Conservation (phyloP, 495 filamentous ascomycete species). For the Penicillium odoratum region DNA sequence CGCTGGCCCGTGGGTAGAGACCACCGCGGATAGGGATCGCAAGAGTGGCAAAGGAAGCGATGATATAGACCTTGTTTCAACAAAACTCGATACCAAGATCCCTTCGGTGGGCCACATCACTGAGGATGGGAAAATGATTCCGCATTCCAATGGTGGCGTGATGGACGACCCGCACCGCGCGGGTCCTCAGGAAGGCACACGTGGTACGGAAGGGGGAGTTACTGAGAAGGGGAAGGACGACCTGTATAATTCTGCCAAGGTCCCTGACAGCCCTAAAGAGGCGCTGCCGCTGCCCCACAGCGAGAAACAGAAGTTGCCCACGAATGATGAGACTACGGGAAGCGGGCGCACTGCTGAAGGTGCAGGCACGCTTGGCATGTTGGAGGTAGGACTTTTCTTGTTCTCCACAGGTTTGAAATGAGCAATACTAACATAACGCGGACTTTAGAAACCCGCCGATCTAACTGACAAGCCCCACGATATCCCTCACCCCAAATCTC, state of each 20-base stretch:
- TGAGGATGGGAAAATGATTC: conserved; percentile 66
- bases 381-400: conserved; percentile 60
- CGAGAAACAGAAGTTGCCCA: conserved; percentile 61
- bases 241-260: conserved; percentile 67
- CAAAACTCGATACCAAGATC: conserved; percentile 31
- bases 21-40: conserved; percentile 58
- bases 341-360: conserved; percentile 26
- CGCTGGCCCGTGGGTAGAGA: conserved; percentile 81
- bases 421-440: conserved; percentile 3
- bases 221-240: conserved; percentile 77
- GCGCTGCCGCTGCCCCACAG: conserved; percentile 77
- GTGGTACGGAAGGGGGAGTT: conserved; percentile 83
- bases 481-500: conserved; percentile 70
- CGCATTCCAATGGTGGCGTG: conserved; percentile 78
- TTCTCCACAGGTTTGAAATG: not conserved
- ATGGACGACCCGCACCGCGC: conserved; percentile 81
- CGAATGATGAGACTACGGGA: conserved; percentile 32
- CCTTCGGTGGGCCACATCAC: conserved; percentile 38
- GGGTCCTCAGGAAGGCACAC: conserved; percentile 78
- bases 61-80: conserved; percentile 12
- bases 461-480: conserved; percentile 80
- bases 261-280: conserved; percentile 79
- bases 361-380: conserved; percentile 50
- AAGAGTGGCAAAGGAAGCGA: conserved; percentile 47
- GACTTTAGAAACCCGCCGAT: conserved; percentile 72